Conservation (phyloP, 2,329 filamentous ascomycete species). For the Gremmenia infestans region DNA sequence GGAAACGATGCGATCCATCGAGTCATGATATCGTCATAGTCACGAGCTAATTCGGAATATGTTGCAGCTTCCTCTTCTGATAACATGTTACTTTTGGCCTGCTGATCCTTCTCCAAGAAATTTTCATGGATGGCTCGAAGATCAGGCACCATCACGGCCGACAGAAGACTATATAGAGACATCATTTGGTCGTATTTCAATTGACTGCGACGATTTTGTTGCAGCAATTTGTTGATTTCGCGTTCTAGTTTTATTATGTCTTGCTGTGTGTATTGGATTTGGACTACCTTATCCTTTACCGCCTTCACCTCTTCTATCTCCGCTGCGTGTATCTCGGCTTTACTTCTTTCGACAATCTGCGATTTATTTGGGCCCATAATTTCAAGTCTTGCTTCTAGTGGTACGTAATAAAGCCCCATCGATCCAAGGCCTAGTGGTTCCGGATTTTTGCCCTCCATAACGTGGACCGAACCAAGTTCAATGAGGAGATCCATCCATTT, state of each 20-base stretch:
- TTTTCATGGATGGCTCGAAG: neutral
- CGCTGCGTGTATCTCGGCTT: no score
- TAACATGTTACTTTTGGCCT: neutral
- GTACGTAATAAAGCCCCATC: no score
- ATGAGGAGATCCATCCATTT: no score
- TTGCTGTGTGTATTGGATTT: no score
- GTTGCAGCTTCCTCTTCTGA: neutral
- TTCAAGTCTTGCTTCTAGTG: no score
- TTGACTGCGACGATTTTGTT: neutral
- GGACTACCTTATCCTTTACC: no score
- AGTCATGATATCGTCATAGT: neutral
- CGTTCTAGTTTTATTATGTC: neutral
- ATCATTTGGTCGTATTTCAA: neutral
- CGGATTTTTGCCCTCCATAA: no score
- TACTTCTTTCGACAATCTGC: no score
- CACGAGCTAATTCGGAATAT: neutral
- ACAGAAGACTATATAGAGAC: neutral
- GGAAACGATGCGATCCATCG: neutral
- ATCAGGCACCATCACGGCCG: slow-evolving; percentile 2
- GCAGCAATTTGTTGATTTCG: neutral
- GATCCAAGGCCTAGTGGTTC: no score
- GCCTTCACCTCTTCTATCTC: no score
- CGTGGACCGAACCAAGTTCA: no score
- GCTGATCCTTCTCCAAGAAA: neutral
- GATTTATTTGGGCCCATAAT: no score